Percentiles rank a stretch among this genome's conserved stretches.
phyloP scores from a whole-genome alignment of 352 stramenopile species.

The Elongisporangium senticosum region DNA sequence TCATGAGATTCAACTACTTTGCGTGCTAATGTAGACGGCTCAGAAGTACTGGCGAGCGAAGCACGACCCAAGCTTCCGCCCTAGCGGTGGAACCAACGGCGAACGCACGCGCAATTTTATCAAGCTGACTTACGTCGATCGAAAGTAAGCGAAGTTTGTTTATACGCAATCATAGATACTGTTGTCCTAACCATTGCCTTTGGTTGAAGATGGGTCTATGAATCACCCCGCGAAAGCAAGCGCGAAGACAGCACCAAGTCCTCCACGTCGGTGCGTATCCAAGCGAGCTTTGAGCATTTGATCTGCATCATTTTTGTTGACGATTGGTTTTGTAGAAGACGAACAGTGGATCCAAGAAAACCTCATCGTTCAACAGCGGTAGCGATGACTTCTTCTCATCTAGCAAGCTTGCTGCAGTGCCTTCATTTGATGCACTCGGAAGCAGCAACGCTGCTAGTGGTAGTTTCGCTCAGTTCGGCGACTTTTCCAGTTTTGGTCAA shows the following conservation, averaged over 20 bases:
- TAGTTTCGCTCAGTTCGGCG: slow-evolving; percentile 56
- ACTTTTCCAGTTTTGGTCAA: slow-evolving; percentile 72
- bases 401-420: slow-evolving; percentile 16
- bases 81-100: slow-evolving; percentile 60
- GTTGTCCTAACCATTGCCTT: not conserved
- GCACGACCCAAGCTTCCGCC: slow-evolving; percentile 77
- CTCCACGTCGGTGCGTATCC: slow-evolving; percentile 28
- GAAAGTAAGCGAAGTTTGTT: slow-evolving; percentile 43
- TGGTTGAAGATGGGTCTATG: slow-evolving; percentile 61
- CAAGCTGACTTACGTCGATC: slow-evolving; percentile 81
- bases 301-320: not conserved
- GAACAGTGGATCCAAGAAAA: slow-evolving; percentile 43
- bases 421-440: slow-evolving; percentile 31
- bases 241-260: slow-evolving; percentile 30
- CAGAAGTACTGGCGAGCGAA: slow-evolving; percentile 84
- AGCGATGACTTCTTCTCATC: slow-evolving; percentile 50
- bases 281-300: not conserved
- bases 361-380: slow-evolving; percentile 8
- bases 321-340: slow-evolving; percentile 23
- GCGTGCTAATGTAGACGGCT: slow-evolving; percentile 33
- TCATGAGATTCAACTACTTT: not conserved
- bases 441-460: slow-evolving; percentile 13
- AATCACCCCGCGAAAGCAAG: slow-evolving; percentile 54
- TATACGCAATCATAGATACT: not conserved
- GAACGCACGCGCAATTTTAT: slow-evolving; percentile 88